Base-by-base conservation (phyloP, 768 basidiomycete genomes). In the Amanita exitialis region DNA sequence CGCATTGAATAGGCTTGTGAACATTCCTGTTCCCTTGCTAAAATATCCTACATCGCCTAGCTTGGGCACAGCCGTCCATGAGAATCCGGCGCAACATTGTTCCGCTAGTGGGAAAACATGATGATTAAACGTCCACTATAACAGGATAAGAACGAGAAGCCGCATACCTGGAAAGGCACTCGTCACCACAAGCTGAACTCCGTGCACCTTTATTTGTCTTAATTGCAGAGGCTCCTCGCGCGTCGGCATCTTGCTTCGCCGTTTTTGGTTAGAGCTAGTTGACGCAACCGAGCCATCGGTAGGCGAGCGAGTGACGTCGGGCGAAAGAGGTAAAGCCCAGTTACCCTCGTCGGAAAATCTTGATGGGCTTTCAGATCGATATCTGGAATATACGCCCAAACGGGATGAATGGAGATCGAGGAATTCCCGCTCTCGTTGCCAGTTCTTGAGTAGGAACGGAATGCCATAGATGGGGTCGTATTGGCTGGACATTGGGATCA, bases 41-140 rank as follows among this genome's bases (percentile, higher is more conserved):
- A 51, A 18, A 18, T 51, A 51, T 27, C 50, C 50, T 3, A 51
- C 38, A 12, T 51, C 50, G 15, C 50, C 50, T 8, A 51, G 50
- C 21, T 41, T 41, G 18, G 49, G 28, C 20, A 43, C 39, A 16
- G 25, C 10, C 21, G 16, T 16, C 18, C 18, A 28, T 35, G 50
- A 27, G 34, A 44, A 18, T 4, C 1, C 21, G 30, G 42, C 3
- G 23, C 3, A 42, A 18, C 12, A 1, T 1, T 16, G n/a, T 39
- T 50, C 49, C 3, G 10, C 49, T 50, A 10, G 12, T 37, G 36
- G 1, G 23, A 35, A n/a, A 16, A 20, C 20, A 18, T 28, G 15
- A 1, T n/a, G n/a, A n/a, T 43, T 28, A 34, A 30, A 10, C 15
- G 34, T 10, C 32, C 20, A 13, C 15, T 13, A 35, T 4, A 12